These are phyloP conservation scores for Puccinia novopanici DNA, from an alignment of 1,284 basidiomycete genomes.

Conservation along the genomic window DNA sequence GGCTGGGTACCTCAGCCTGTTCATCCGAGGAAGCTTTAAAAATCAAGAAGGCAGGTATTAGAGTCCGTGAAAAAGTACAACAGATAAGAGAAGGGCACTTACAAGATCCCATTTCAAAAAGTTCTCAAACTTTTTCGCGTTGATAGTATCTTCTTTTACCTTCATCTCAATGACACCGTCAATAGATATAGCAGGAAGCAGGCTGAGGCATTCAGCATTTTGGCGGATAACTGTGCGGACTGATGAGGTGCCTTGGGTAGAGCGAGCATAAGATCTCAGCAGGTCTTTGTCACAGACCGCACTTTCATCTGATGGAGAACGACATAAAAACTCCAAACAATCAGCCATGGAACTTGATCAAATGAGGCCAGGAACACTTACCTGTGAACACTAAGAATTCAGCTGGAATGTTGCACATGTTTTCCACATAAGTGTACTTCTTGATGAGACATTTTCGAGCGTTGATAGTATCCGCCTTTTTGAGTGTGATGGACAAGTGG, in stretches of 20 bases:
- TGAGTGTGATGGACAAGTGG: no score
- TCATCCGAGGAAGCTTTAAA: constrained; percentile 1
- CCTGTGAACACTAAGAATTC: constrained; percentile 8
- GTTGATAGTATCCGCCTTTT: not conserved
- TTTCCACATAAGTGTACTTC: not conserved
- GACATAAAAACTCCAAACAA: not conserved
- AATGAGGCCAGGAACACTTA: no score
- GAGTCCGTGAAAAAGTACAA: not conserved
- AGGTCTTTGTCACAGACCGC: not conserved
- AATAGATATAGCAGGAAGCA: no score
- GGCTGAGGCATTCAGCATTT: no score
- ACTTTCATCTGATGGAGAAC: constrained; percentile 6
- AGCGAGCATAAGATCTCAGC: not conserved
- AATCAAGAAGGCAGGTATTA: not conserved
- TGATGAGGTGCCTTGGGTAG: not conserved
- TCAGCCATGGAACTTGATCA: not conserved
- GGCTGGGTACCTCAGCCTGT: not conserved
- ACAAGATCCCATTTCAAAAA: no score
- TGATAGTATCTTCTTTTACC: no score
- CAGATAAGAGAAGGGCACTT: no score
- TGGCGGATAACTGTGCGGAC: no score
- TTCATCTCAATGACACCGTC: no score
- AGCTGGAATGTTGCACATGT: not conserved
- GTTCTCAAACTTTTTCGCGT: no score
- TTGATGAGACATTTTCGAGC: not conserved